Percentiles rank a stretch among this genome's conserved stretches.
phyloP scores from a whole-genome alignment of 306 rosid species.

The Trifolium repens region DNA sequence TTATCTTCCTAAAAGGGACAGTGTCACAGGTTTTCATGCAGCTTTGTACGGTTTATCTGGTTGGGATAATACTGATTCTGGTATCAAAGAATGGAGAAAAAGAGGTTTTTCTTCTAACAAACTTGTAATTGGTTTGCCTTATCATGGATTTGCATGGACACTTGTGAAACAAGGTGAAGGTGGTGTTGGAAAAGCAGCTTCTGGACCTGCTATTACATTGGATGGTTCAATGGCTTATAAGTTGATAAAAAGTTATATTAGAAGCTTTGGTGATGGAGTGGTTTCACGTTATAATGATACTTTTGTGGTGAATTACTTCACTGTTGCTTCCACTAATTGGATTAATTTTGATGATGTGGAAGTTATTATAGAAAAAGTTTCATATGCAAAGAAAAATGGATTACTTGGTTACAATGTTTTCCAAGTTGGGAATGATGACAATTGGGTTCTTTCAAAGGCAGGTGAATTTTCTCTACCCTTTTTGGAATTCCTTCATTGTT shows the following conservation, averaged over 20 bases:
- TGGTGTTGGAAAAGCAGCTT: conserved; percentile 45
- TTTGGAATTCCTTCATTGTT: neutral
- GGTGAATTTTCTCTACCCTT: conserved; percentile 22
- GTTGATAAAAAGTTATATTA: conserved; percentile 41
- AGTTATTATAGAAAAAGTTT: conserved; percentile 51
- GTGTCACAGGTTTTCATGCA: conserved; percentile 49
- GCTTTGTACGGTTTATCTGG: conserved; percentile 54
- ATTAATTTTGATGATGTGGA: conserved; percentile 62
- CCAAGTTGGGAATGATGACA: conserved; percentile 57
- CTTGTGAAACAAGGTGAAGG: conserved; percentile 40
- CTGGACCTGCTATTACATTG: conserved; percentile 47
- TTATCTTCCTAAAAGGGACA: conserved; percentile 36
- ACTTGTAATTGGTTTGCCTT: conserved; percentile 58
- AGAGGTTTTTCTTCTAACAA: conserved; percentile 47
- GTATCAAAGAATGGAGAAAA: conserved; percentile 54
- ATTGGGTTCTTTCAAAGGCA: conserved; percentile 60
- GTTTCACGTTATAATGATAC: conserved; percentile 43
- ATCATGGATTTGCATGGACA: conserved; percentile 58
- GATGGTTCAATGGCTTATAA: conserved; percentile 54
- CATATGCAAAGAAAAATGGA: conserved; percentile 56
- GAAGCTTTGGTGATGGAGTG: conserved; percentile 47
- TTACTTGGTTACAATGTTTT: conserved; percentile 62
- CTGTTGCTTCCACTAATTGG: conserved; percentile 48
- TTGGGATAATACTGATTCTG: conserved; percentile 46
- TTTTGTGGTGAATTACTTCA: conserved; percentile 50